A percentile compares a stretch with the other conserved stretches of the same genome.
Evolutionary conservation across 2,329 filamentous ascomycete genomes (phyloP).

Genomic region (Phaeophleospora eucalypticola): DNA sequence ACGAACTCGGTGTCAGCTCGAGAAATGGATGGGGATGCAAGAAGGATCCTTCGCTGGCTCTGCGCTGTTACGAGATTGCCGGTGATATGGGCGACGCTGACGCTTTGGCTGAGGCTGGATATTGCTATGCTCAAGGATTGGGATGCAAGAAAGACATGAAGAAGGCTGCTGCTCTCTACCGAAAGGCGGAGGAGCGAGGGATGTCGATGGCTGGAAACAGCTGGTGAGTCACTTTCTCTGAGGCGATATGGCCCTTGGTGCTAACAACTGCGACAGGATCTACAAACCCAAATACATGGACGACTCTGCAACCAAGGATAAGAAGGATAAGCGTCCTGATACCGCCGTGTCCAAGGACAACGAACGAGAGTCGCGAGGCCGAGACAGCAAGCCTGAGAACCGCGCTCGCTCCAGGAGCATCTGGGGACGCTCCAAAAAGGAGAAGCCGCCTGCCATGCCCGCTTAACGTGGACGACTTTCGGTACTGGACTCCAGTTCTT

Average conservation of each 20-base stretch:
- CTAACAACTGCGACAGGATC: conserved; percentile 59
- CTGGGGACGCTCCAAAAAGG: conserved; percentile 9
- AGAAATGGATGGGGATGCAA: conserved; percentile 98
- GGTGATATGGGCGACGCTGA: conserved; percentile 94
- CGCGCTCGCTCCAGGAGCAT: conserved; percentile 12
- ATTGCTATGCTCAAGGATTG: conserved; percentile 89
- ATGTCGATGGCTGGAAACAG: conserved; percentile 98
- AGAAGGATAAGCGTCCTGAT: conserved; percentile 14
- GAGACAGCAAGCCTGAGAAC: conserved; percentile 6
- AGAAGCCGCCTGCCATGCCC: conserved; percentile 8
- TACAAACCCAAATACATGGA: conserved; percentile 90
- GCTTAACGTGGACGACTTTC: neutral
- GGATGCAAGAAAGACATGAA: conserved; percentile 95
- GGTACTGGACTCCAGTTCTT: neutral
- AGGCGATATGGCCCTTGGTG: neutral
- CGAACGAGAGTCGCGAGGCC: conserved; percentile 9
- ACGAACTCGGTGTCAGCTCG: conserved; percentile 92
- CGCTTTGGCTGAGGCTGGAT: conserved; percentile 88
- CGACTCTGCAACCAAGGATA: conserved; percentile 11
- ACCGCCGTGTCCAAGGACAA: conserved; percentile 13
- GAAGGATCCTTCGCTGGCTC: conserved; percentile 80
- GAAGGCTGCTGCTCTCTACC: conserved; percentile 87
- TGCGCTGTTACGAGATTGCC: conserved; percentile 95
- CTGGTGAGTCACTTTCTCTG: conserved; percentile 63
- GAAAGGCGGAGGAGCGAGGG: conserved; percentile 83